Conservation (phyloP, 495 filamentous ascomycete genomes). For the Aspergillus ostianus region DNA sequence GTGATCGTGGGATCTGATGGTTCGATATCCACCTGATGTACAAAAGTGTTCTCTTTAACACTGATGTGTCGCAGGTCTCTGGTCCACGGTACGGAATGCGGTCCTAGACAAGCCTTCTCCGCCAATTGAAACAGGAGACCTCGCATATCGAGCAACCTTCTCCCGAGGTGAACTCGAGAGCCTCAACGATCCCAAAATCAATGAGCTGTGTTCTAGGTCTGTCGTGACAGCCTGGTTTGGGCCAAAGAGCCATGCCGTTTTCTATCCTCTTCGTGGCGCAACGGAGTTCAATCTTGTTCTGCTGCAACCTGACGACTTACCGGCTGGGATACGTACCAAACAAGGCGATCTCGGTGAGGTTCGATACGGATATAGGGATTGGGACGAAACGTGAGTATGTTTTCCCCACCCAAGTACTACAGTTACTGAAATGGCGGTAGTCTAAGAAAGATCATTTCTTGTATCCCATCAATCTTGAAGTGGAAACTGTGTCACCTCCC, state of each 20-base stretch:
- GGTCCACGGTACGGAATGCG: conserved; percentile 38
- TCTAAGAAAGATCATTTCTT: conserved; percentile 20
- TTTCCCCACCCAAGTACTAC: no score
- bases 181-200: conserved; percentile 12
- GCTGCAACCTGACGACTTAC: conserved; percentile 61
- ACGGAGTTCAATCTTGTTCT: conserved; percentile 62
- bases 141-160: conserved; percentile 57
- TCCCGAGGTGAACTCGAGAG: conserved; percentile 9
- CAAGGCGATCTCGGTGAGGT: conserved; percentile 14
- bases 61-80: conserved; percentile 32
- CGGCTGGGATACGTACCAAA: conserved; percentile 14
- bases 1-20: conserved; percentile 19
- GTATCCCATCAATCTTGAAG: conserved; percentile 32
- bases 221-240: conserved; percentile 53
- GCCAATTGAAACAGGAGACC: conserved; percentile 56
- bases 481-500: conserved; percentile 59
- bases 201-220: conserved; percentile 5
- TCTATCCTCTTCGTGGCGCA: conserved; percentile 56
- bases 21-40: not conserved
- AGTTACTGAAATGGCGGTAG: conserved; percentile 7
- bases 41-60: not conserved
- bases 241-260: conserved; percentile 56
- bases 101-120: conserved; percentile 36
- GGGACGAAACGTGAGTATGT: conserved; percentile 14
- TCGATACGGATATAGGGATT: conserved; percentile 12